Percentiles rank a stretch among this genome's conserved stretches.
Evolutionary conservation across 129 eudicot genomes (phyloP).

Genomic region (Glebionis coronaria): DNA sequence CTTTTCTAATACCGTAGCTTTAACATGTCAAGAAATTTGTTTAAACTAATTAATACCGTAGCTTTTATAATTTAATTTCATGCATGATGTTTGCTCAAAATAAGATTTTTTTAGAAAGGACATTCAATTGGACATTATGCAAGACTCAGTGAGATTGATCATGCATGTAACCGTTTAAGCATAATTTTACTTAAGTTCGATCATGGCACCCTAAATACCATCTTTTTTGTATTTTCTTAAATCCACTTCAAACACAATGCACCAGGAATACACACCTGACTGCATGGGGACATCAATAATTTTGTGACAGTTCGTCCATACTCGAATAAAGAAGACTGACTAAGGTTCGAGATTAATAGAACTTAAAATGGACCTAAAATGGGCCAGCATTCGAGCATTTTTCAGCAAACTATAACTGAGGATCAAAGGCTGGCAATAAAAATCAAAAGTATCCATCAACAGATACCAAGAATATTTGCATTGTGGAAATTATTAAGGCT

Average conservation of each 20-base stretch:
- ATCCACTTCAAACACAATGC: neutral
- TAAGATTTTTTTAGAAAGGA: too few relatives aligned
- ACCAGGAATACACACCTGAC: neutral
- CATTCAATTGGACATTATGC: too few relatives aligned
- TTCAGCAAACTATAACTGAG: neutral
- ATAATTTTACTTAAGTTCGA: too few relatives aligned
- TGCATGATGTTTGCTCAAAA: neutral
- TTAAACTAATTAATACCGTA: too few relatives aligned
- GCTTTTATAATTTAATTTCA: too few relatives aligned
- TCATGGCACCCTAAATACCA: neutral
- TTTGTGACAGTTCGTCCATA: conserved; percentile 15
- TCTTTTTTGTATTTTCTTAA: neutral
- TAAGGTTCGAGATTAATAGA: conserved; percentile 16
- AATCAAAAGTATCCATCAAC: conserved; percentile 17
- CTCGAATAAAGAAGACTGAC: conserved; percentile 3
- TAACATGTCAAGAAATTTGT: neutral
- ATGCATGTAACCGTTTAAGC: too few relatives aligned
- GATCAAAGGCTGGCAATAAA: neutral
- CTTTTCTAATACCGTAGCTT: neutral
- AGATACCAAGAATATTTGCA: conserved; percentile 23
- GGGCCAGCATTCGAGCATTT: conserved; percentile 21
- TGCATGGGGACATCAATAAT: conserved; percentile 3
- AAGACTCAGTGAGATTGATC: too few relatives aligned
- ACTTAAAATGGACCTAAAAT: conserved; percentile 13
- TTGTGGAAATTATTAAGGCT: neutral